A percentile compares a stretch with the other conserved stretches of the same genome.
These are phyloP conservation scores for Poa annua DNA, from an alignment of 176 grass and related monocot genomes.

Conservation along the genomic window DNA sequence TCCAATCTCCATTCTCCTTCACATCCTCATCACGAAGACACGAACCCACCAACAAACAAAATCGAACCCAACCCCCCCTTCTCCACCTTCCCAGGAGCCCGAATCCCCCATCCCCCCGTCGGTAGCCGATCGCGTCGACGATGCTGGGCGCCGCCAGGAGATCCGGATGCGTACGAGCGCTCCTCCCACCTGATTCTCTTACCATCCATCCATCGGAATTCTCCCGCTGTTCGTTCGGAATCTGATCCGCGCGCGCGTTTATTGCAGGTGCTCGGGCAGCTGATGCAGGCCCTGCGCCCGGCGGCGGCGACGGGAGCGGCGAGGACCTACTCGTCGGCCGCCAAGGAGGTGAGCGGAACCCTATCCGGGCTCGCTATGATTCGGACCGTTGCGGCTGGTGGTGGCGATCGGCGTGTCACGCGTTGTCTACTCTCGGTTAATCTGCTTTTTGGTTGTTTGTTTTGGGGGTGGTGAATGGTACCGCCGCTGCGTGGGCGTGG, in stretches of 20 bases:
- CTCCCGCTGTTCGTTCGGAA: not conserved
- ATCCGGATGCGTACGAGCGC: slow-evolving; percentile 53
- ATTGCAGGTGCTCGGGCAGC: slow-evolving; percentile 64
- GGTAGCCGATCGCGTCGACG: slow-evolving; percentile 40
- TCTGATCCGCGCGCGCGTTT: slow-evolving; percentile 5
- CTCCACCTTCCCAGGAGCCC: not conserved
- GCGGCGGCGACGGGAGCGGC: slow-evolving; percentile 39
- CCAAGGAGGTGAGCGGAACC: slow-evolving; percentile 74
- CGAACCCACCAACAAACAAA: not conserved
- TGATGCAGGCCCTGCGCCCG: slow-evolving; percentile 55
- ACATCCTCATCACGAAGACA: not conserved
- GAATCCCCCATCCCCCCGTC: not conserved
- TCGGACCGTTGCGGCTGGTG: not conserved
- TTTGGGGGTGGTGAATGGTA: not conserved
- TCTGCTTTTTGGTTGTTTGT: not conserved
- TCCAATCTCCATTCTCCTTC: not conserved
- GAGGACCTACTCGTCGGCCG: slow-evolving; percentile 61
- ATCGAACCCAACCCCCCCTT: not conserved
- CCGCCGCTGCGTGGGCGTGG: not conserved
- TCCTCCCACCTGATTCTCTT: not conserved
- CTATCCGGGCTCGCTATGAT: not conserved
- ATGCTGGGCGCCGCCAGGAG: slow-evolving; percentile 80
- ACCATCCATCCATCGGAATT: not conserved
- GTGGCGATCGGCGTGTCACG: not conserved
- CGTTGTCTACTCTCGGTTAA: not conserved